phyloP scores from a whole-genome alignment of 352 stramenopile genomes.

The Pythium folliculosum region DNA sequence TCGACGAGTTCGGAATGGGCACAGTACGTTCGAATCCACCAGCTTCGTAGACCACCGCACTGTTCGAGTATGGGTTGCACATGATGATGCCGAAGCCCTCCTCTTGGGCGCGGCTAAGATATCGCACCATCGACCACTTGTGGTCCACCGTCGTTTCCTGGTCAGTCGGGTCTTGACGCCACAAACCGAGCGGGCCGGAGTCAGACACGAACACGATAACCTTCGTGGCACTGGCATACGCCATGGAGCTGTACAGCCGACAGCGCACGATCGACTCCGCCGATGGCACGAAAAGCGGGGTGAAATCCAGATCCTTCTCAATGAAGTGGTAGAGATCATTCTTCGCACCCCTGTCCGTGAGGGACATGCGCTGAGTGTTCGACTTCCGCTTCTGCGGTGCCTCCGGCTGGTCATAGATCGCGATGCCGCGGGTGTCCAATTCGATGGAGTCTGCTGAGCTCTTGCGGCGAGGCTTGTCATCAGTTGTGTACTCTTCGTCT shows the following conservation, averaged over 20 bases:
- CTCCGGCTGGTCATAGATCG: slow-evolving; percentile 62
- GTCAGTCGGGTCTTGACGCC: slow-evolving; percentile 73
- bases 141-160: slow-evolving; percentile 66
- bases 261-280: slow-evolving; percentile 86
- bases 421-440: slow-evolving; percentile 79
- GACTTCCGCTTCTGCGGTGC: slow-evolving; percentile 39
- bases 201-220: slow-evolving; percentile 86
- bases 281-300: slow-evolving; percentile 82
- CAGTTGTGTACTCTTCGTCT: slow-evolving; percentile 37
- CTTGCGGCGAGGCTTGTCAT: slow-evolving; percentile 45
- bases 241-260: slow-evolving; percentile 88
- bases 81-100: slow-evolving; percentile 86
- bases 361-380: slow-evolving; percentile 36
- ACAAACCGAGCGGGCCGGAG: slow-evolving; percentile 82
- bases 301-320: slow-evolving; percentile 84
- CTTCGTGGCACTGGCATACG: slow-evolving; percentile 85
- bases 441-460: slow-evolving; percentile 81
- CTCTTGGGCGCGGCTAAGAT: slow-evolving; percentile 82
- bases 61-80: slow-evolving; percentile 89
- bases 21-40: slow-evolving; percentile 85
- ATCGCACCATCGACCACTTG: slow-evolving; percentile 88
- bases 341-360: slow-evolving; percentile 57
- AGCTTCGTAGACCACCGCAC: slow-evolving; percentile 87
- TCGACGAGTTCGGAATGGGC: slow-evolving; percentile 81
- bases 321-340: slow-evolving; percentile 89